phyloP scores from a whole-genome alignment of 768 basidiomycete species.

The Pulveroboletus sp. region DNA sequence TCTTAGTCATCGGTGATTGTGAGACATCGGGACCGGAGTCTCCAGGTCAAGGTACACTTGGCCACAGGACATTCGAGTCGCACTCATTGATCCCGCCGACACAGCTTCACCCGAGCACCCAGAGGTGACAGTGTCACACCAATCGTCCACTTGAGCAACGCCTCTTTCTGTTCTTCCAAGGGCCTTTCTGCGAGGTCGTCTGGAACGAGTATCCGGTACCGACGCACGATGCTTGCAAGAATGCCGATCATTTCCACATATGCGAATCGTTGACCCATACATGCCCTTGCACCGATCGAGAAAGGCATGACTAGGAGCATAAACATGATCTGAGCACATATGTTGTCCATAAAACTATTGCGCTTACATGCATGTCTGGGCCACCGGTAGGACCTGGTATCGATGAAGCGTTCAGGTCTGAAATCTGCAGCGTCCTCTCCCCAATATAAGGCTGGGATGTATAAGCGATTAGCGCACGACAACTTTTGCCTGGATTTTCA shows the following conservation, averaged over 20 bases:
- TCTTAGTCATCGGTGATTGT: too few species aligned
- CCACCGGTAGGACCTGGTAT: slow-evolving; percentile 48
- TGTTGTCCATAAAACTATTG: not conserved
- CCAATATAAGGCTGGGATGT: slow-evolving; percentile 44
- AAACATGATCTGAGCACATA: not conserved
- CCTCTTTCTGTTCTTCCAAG: slow-evolving; percentile 32
- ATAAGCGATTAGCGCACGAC: not conserved
- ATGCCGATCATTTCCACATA: slow-evolving; percentile 40
- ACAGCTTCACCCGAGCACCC: slow-evolving; percentile 24
- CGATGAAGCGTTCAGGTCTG: slow-evolving; percentile 50
- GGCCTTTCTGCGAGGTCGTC: slow-evolving; percentile 30
- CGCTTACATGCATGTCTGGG: slow-evolving; percentile 48
- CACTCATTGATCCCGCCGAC: slow-evolving; percentile 12
- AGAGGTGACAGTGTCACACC: slow-evolving; percentile 36
- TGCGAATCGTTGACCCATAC: slow-evolving; percentile 51
- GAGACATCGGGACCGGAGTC: too few species aligned
- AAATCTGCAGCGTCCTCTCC: slow-evolving; percentile 45
- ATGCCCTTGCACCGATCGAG: slow-evolving; percentile 42
- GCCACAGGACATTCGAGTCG: not conserved
- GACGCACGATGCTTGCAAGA: slow-evolving; percentile 42
- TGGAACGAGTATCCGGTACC: slow-evolving; percentile 41
- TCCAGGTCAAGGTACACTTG: too few species aligned
- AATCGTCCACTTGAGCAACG: slow-evolving; percentile 36
- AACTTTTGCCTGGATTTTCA: not conserved
- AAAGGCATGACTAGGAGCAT: slow-evolving; percentile 40